Percentiles rank a stretch among this genome's conserved stretches.
These are phyloP conservation scores for Piromyces sp. DNA, from an alignment of 192 early-diverging fungal species.

Conservation along the genomic window DNA sequence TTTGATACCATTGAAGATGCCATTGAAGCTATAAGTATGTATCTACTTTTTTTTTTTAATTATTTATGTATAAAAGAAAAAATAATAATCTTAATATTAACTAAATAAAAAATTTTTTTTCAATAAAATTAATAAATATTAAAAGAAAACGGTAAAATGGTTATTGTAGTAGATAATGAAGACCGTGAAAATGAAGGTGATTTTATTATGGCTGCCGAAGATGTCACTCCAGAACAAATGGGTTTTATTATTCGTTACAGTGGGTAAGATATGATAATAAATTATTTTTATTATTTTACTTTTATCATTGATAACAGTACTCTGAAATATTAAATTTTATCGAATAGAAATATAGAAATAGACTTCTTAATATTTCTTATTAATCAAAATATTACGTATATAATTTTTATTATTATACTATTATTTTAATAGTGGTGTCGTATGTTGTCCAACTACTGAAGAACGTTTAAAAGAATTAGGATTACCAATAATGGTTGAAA, in stretches of 20 bases:
- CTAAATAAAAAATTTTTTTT: too few relatives aligned
- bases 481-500: constrained; percentile 84
- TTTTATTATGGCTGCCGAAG: constrained; percentile 90
- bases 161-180: constrained; percentile 37
- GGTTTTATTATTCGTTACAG: constrained; percentile 92
- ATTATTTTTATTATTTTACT: too few relatives aligned
- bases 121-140: too few relatives aligned
- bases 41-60: too few relatives aligned
- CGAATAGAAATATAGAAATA: too few relatives aligned
- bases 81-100: too few relatives aligned
- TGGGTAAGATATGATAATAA: constrained; percentile 36
- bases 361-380: too few relatives aligned
- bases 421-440: constrained; percentile 58
- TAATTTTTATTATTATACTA: too few relatives aligned
- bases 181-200: constrained; percentile 99
- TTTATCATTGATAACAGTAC: too few relatives aligned
- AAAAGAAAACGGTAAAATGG: background rate
- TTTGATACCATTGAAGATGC: constrained; percentile 55
- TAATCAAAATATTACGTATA: too few relatives aligned
- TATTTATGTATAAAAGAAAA: too few relatives aligned
- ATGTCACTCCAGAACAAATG: constrained; percentile 74
- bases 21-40: constrained; percentile 40
- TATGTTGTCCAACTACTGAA: constrained; percentile 69
- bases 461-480: constrained; percentile 67
- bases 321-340: too few relatives aligned